Evolutionary conservation across 768 basidiomycete species (phyloP), one percentile per base, ranked within the genome.

Genomic region (Termitomyces sp.): DNA sequence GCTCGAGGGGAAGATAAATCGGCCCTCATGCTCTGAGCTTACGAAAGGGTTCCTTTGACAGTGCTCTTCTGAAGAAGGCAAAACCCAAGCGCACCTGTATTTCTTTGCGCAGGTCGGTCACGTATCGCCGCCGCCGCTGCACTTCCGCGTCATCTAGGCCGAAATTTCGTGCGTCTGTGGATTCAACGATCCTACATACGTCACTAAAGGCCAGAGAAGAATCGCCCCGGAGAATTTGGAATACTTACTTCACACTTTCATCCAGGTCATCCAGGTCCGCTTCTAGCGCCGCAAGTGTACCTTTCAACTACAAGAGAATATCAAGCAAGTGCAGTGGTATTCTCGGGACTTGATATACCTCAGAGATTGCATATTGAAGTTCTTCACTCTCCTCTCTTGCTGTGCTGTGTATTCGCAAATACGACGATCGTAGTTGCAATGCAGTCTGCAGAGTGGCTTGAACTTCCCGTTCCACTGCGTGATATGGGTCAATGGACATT

Each of bases 241-340:
- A 35, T 23, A 67, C 81, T 61, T 69, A 91, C 91, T 83, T 86
- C 44, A 98, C 94, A 65, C 91, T 94, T 66, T 93, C 92, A 50
- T 97, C 94, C n/a, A 98, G 73, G 67, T 94, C 94, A 58, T 94
- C 91, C 23, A 96, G 68, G 72, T 98, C 95, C 0, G 88, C 87
- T 66, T 94, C 91, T 28, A 98, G 73, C 1, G 86, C 73, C 1
- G 83, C 79, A 9, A 98, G 78, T 1, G 89, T 89, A 0, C 84
- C 85, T 68, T 85, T 86, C 53, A 97, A 73, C 88, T 92, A 67
- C 4, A 65, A 54, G 33, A 15, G 53, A 23, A 38, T 10, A 17
- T 38, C 8, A 28, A 33, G 23, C 5, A 45, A 33, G 33, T 10
- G 37, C 43, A 37, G n/a, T 28, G 10, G 17, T 7, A 48, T 49